Base-by-base conservation (phyloP, 768 basidiomycete species). In the Termitomyces sp. region DNA sequence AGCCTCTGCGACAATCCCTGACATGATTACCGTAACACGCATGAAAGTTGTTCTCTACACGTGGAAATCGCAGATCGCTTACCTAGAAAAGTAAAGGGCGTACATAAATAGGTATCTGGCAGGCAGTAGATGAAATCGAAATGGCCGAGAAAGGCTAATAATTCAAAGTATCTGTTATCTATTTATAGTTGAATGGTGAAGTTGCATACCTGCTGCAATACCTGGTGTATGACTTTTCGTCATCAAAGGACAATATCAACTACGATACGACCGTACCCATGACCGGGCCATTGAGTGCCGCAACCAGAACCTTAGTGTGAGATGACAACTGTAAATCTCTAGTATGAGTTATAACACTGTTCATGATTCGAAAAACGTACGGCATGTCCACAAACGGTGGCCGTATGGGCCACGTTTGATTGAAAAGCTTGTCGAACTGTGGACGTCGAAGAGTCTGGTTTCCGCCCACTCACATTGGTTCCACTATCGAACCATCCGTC, bases 51-150 rank as follows among this genome's bases (percentile, higher is more conserved):
- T 56, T 56, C 30, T 61, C 60, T 18, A 32, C 40, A 65, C 20
- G 48, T 32, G 8, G 18, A 10, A 79, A 84, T 50, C 7, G 16
- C 20, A 33, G 1, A 14, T 40, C 14, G 9, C 59, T 60, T 50
- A 61, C 63, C 88, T 23, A 91, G 69, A 63, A 88, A 87, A 0
- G 87, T 79, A 67, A 91, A 90, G 0, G 87, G 88, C 0, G 84
- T 77, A 38, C 82, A 81, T 4, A 91, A 68, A 83, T 85, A 90
- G 0, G 75, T 79, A 57, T 77, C 74, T 2, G 85, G 82, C 60
- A 89, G 69, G 28, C 82, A 78, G 63, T 88, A 90, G 30, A 91
- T 84, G 63, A 91, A 87, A 69, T 91, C 89, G 60, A 89, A 88
- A 59, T 87, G 81, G 1, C 87, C 87, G n/a, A 87, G 71, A 64